These are phyloP conservation scores for Citrus mangshanensis DNA, from an alignment of 345 rosid species.

Conservation along the genomic window DNA sequence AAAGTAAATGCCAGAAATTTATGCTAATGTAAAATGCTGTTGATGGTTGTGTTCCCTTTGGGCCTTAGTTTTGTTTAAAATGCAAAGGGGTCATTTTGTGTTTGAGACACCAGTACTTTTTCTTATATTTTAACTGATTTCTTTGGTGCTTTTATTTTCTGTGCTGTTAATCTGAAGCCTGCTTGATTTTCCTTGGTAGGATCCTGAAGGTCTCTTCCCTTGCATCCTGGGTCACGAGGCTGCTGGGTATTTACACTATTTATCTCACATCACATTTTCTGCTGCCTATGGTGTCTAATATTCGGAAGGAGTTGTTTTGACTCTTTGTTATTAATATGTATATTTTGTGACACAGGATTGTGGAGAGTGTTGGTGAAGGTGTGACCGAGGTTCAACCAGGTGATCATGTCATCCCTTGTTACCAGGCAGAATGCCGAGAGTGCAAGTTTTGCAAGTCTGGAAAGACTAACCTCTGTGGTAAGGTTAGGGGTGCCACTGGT, in stretches of 20 bases:
- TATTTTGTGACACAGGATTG: constrained; percentile 48
- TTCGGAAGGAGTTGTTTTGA: neutral
- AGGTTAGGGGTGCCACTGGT: constrained; percentile 90
- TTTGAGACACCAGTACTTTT: neutral
- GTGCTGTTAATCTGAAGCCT: neutral
- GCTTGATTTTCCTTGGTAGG: constrained; percentile 42
- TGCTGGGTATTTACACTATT: constrained; percentile 62
- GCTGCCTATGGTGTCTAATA: neutral
- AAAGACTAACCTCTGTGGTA: constrained; percentile 96
- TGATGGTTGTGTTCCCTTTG: neutral
- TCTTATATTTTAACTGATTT: neutral
- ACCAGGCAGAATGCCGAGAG: constrained; percentile 98
- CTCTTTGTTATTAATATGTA: neutral
- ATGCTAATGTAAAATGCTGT: neutral
- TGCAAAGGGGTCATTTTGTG: neutral
- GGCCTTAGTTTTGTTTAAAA: neutral
- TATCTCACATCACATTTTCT: neutral
- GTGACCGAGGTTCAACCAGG: constrained; percentile 89
- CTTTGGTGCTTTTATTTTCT: neutral
- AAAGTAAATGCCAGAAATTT: too few relatives aligned
- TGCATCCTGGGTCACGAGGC: constrained; percentile 98
- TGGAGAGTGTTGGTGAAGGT: constrained; percentile 98
- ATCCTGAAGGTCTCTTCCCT: constrained; percentile 95
- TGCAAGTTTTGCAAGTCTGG: constrained; percentile 99
- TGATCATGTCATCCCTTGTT: constrained; percentile 96